Evolutionary conservation across 257 asterid species (phyloP).

Genomic region (Rhazya stricta): DNA sequence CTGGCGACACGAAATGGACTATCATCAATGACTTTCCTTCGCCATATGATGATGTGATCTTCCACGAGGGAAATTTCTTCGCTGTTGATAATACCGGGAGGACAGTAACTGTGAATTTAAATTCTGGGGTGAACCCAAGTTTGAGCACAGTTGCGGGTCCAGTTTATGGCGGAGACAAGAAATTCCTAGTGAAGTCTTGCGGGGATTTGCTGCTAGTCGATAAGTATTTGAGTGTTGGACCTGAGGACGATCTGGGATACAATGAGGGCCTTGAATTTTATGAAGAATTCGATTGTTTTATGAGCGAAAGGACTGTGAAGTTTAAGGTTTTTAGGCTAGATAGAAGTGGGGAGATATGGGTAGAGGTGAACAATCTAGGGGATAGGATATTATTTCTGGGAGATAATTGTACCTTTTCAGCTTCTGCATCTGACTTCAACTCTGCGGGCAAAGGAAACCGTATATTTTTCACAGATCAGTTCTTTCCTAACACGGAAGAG

Average conservation of each 20-base stretch:
- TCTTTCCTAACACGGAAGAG: conserved; percentile 39
- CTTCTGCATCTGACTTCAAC: conserved; percentile 40
- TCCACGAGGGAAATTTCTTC: conserved; percentile 43
- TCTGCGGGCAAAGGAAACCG: conserved; percentile 53
- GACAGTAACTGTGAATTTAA: conserved; percentile 42
- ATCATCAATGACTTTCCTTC: conserved; percentile 50
- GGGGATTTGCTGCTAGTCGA: conserved; percentile 69
- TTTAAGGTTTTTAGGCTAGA: conserved; percentile 73
- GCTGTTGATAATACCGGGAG: conserved; percentile 70
- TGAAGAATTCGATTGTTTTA: conserved; percentile 62
- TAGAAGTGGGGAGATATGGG: conserved; percentile 46
- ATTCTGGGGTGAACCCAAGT: conserved; percentile 20
- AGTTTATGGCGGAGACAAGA: conserved; percentile 70
- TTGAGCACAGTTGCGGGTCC: conserved; percentile 43
- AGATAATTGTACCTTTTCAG: conserved; percentile 67
- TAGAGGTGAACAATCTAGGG: conserved; percentile 55
- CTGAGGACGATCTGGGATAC: conserved; percentile 57
- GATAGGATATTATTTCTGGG: conserved; percentile 72
- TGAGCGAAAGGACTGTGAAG: conserved; percentile 69
- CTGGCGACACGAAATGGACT: conserved; percentile 70
- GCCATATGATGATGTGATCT: conserved; percentile 73
- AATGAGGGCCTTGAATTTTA: conserved; percentile 53
- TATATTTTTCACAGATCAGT: conserved; percentile 58
- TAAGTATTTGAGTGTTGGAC: conserved; percentile 56
- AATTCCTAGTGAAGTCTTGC: conserved; percentile 59